Evolutionary conservation across 208 protist genomes (phyloP).

Genomic region (Herpetomonas samuelpessoai): DNA sequence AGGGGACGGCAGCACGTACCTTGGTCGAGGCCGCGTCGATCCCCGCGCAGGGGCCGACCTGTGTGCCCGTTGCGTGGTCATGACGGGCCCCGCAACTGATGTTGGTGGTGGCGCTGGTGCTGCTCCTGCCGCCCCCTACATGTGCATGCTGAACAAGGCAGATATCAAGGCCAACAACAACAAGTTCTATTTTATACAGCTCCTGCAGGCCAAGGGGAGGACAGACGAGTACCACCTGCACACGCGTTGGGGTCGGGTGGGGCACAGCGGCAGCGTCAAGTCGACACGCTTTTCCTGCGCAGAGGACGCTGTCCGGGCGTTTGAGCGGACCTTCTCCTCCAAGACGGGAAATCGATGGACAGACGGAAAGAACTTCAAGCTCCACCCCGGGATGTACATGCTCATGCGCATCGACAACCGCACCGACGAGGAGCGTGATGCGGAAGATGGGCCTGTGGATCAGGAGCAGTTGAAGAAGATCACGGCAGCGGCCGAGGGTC

Average conservation of each 20-base stretch:
- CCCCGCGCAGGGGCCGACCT: background rate
- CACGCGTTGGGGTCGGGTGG: constrained; percentile 53
- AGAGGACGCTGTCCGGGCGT: constrained; percentile 14
- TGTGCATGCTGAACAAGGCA: constrained; percentile 57
- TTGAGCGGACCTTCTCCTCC: constrained; percentile 21
- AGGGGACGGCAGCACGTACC: background rate
- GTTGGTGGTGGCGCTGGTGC: background rate
- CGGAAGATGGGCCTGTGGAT: constrained; percentile 1
- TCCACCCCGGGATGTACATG: constrained; percentile 25
- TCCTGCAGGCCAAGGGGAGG: constrained; percentile 28
- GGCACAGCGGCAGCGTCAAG: constrained; percentile 16
- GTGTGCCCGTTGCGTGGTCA: background rate
- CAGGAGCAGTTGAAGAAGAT: constrained; percentile 1
- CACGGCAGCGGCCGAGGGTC: background rate
- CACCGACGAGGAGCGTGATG: background rate
- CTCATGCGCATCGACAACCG: constrained; percentile 46
- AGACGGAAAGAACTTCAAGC: constrained; percentile 18
- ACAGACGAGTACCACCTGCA: constrained; percentile 18
- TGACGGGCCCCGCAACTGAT: too few relatives aligned
- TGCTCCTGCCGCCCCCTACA: constrained; percentile 23
- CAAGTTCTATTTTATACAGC: constrained; percentile 62
- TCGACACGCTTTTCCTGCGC: background rate
- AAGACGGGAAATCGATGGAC: constrained; percentile 42
- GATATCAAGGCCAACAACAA: constrained; percentile 53
- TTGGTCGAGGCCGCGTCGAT: background rate